Base-by-base conservation (phyloP, 768 basidiomycete species). In the Hericium alpestre region DNA sequence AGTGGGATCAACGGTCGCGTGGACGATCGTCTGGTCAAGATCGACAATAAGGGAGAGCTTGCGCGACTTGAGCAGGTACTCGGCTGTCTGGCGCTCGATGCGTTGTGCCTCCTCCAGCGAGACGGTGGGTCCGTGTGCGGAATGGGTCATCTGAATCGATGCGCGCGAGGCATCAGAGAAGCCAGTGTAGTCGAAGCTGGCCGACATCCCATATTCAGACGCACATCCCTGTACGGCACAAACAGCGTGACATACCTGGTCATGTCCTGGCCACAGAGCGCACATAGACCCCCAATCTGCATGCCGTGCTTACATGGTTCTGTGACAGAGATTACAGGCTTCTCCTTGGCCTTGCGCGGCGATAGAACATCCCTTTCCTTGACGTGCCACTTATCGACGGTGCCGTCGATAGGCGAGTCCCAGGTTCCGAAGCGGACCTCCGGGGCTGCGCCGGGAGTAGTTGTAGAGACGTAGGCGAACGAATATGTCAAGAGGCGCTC, bases 241-340 rank as follows among this genome's bases (percentile, higher is more conserved):
- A 59, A 46, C 61, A 50, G 58, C 12, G 40, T 62, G 37, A 73
- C 86, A 57, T 66, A 94, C 92, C 79, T 82, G 47, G 90, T 94
- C 80, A 97, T 87, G 64, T 99, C 94, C 74, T 90, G 93, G 39
- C 93, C 95, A 66, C 95, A 99, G 32, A 96, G 70, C 1, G 90
- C 92, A 67, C 95, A 99, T 51, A 99, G 76, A 1, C 95, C 95
- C 43, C 86, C 84, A 52, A 95, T 75, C 69, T 97, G 94, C 64
- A 95, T 85, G 58, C 90, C 90, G 71, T 99, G 95, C 57, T 91
- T 93, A 74, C 95, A 99, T n/a, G 93, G 90, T 70, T 97, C 94
- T 49, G 81, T 72, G 60, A 97, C 74, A 22, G 93, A 74, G 57
- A 80, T 82, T 3, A 84, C 77, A 43, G 71, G 78, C 63, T 72